Conservation (phyloP, 805 yeast genomes). For the Lipomyces lipofer region DNA sequence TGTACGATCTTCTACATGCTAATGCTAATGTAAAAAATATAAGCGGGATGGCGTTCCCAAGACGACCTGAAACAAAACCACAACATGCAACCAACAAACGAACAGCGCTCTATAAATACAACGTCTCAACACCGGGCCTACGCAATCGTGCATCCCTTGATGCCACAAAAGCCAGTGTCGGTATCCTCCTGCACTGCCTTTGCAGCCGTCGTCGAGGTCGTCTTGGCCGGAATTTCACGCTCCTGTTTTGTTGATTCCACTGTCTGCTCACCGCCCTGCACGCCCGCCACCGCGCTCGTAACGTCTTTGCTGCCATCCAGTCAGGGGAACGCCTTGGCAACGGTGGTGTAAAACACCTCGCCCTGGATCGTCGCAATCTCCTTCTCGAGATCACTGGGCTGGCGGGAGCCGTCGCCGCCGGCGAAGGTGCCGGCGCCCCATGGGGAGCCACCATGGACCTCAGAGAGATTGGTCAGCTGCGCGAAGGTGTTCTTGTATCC, state of each 20-base stretch:
- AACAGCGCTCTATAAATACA: too few relatives aligned
- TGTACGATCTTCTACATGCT: too few relatives aligned
- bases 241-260: background rate
- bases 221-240: background rate
- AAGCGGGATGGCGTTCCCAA: background rate
- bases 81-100: background rate
- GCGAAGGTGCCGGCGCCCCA: conserved; percentile 87
- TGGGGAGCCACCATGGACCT: conserved; percentile 76
- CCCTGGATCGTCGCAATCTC: conserved; percentile 69
- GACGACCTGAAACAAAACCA: too few relatives aligned
- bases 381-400: conserved; percentile 62
- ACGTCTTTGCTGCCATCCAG: conserved; percentile 15
- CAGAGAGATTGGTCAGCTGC: conserved; percentile 54
- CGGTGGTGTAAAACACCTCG: conserved; percentile 54
- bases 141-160: conserved; percentile 15
- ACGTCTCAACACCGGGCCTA: too few relatives aligned
- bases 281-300: conserved; percentile 13
- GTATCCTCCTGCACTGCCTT: conserved; percentile 11
- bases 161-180: conserved; percentile 19
- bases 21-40: too few relatives aligned
- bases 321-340: conserved; percentile 32
- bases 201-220: conserved; percentile 2
- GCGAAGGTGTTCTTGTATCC: conserved; percentile 66
- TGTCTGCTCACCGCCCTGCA: too few relatives aligned
- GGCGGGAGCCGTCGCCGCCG: conserved; percentile 74